Conservation (phyloP, 1,284 basidiomycete species). For the Pyrrhoderma noxium region DNA sequence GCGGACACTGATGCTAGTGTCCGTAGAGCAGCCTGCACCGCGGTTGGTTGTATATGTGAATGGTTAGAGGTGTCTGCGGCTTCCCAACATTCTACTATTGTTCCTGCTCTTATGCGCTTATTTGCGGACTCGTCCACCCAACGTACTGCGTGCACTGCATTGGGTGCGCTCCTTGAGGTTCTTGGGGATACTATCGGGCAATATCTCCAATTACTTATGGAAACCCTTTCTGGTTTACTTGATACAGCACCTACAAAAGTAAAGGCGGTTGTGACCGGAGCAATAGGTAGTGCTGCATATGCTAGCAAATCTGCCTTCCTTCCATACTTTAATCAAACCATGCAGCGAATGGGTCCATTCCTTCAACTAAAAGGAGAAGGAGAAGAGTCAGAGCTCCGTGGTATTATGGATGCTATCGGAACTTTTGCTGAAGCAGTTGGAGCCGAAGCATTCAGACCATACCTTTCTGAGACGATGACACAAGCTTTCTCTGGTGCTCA, state of each 20-base stretch:
- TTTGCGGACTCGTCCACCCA: constrained; percentile 88
- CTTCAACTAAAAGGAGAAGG: constrained; percentile 74
- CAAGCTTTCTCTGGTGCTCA: constrained; percentile 89
- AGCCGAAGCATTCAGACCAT: constrained; percentile 89
- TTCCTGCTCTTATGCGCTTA: constrained; percentile 89
- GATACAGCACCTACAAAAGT: constrained; percentile 81
- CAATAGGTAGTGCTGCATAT: constrained; percentile 96
- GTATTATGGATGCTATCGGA: constrained; percentile 97
- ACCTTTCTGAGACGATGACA: constrained; percentile 94
- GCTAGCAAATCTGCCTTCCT: constrained; percentile 89
- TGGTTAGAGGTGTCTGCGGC: constrained; percentile 96
- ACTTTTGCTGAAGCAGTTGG: constrained; percentile 98
- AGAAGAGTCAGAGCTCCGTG: constrained; percentile 90
- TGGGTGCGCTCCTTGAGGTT: constrained; percentile 95
- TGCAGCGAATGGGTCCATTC: constrained; percentile 86
- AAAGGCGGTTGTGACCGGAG: constrained; percentile 95
- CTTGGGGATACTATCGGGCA: constrained; percentile 82
- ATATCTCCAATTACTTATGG: constrained; percentile 95
- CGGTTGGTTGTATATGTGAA: constrained; percentile 95
- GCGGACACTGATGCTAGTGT: constrained; percentile 80
- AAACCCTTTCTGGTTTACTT: constrained; percentile 83
- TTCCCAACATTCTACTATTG: constrained; percentile 74
- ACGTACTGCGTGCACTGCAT: constrained; percentile 88
- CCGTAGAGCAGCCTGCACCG: constrained; percentile 91
- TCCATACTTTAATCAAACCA: constrained; percentile 93